These are phyloP conservation scores for Cladosporium sp. DNA, from an alignment of 2,329 filamentous ascomycete genomes.

Conservation along the genomic window DNA sequence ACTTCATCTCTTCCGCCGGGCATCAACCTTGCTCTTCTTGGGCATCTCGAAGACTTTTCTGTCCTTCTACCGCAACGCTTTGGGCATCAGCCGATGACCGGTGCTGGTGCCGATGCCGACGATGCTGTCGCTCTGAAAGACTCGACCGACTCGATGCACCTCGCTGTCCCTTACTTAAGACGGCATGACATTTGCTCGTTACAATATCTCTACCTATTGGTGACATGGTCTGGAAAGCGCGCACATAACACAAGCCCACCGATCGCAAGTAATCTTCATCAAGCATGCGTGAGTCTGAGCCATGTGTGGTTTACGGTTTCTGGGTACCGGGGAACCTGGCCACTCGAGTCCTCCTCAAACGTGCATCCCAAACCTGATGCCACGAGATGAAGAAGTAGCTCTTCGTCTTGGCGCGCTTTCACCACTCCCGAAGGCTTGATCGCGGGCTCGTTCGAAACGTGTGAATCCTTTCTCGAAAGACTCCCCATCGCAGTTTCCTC, in stretches of 20 bases:
- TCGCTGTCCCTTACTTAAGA: not conserved
- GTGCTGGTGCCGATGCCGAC: not conserved
- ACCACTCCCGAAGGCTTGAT: not conserved
- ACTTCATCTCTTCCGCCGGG: not conserved
- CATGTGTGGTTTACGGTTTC: not conserved
- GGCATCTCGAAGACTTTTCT: not conserved
- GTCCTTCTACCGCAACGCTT: not conserved
- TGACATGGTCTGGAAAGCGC: not conserved
- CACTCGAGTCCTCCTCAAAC: not conserved
- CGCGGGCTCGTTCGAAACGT: not conserved
- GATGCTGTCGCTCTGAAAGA: not conserved
- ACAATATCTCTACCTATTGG: not conserved
- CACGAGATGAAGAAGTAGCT: not conserved
- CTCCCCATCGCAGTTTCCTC: not conserved
- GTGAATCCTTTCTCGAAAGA: not conserved
- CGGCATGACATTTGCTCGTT: not conserved
- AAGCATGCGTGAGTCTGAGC: not conserved
- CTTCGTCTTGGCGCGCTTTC: not conserved
- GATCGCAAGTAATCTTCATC: not conserved
- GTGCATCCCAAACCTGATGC: not conserved
- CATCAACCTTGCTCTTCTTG: not conserved
- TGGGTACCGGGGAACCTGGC: not conserved
- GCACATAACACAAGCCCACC: not conserved
- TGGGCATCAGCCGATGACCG: not conserved
- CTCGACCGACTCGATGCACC: not conserved